Evolutionary conservation across 163 green algal species (phyloP), one percentile per base, ranked within the genome.

Genomic region (Chlorella variabilis): DNA sequence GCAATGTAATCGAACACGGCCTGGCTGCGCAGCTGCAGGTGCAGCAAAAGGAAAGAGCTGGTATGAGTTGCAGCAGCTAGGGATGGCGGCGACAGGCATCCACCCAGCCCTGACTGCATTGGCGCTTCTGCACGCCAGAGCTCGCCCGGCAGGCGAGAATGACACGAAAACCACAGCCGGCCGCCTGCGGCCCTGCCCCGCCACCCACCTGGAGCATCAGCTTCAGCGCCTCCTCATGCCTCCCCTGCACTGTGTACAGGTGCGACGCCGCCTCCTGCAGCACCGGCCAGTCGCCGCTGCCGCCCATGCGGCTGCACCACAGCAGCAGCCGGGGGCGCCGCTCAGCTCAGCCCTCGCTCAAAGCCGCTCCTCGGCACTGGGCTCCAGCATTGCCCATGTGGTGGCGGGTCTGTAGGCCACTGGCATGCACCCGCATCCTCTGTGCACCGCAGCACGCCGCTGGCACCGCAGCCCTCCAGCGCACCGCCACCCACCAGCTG

Each of bases 1-100:
- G 83, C 56, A 49, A 98, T 92, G 88, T 97, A 98, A 42, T 94
- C 88, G 82, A 98, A 97, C 15, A 94, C 92, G 18, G 71, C 59
- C 5, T 20, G 31, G 29, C 4, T 68, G 79, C 70, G 78, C 54
- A 80, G 31, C 73, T 80, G 73, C 73, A 58, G 41, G n/a, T n/a
- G n/a, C n/a, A n/a, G n/a, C n/a, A n/a, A n/a, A n/a, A n/a, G n/a
- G n/a, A n/a, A n/a, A n/a, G n/a, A n/a, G n/a, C n/a, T n/a, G n/a
- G n/a, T n/a, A n/a, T n/a, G 23, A 31, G 58, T 25, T 42, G 61
- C 4, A 33, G 61, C 31, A 69, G 61, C 61, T 15, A 23, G 45
- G 45, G 45, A 11, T 54, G 31, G 61, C 7, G 31, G 2, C 61
- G 23, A 69, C 7, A 29, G 15, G n/a, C 59, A 68, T 15, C 27